These are phyloP conservation scores for Artemisia annua DNA, from an alignment of 129 eudicot genomes.

Conservation along the genomic window DNA sequence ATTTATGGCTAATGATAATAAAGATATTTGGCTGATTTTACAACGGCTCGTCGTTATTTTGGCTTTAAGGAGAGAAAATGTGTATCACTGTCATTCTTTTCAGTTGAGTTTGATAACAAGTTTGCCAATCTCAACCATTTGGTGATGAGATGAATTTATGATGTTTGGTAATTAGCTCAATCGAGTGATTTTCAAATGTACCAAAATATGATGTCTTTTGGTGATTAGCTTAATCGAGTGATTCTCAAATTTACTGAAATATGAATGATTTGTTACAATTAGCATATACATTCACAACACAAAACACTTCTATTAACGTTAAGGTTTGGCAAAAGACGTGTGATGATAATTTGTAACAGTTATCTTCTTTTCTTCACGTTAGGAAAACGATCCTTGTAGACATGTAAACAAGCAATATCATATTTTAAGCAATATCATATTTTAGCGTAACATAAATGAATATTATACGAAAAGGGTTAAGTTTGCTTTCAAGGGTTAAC, in stretches of 20 bases:
- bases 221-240: neutral
- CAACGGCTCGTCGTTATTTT: no score
- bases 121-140: neutral
- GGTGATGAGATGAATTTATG: neutral
- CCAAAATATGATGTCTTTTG: slow-evolving; percentile 3
- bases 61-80: no score
- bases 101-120: neutral
- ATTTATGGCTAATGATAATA: no score
- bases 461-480: neutral
- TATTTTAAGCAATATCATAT: neutral
- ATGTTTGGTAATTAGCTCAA: slow-evolving; percentile 9
- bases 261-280: slow-evolving; percentile 22
- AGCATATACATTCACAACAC: neutral
- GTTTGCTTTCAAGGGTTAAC: neutral
- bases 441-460: neutral
- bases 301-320: slow-evolving; percentile 21
- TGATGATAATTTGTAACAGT: slow-evolving; percentile 36
- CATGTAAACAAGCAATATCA: neutral
- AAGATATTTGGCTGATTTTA: no score
- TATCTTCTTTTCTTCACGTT: slow-evolving; percentile 24
- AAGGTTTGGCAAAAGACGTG: slow-evolving; percentile 12
- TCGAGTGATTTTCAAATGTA: neutral
- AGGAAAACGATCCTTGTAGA: neutral
- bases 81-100: no score
- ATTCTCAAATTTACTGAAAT: neutral